A percentile compares a stretch with the other conserved stretches of the same genome.
Evolutionary conservation across 2,329 filamentous ascomycete genomes (phyloP).

Genomic region (Stagonosporopsis tanaceti): DNA sequence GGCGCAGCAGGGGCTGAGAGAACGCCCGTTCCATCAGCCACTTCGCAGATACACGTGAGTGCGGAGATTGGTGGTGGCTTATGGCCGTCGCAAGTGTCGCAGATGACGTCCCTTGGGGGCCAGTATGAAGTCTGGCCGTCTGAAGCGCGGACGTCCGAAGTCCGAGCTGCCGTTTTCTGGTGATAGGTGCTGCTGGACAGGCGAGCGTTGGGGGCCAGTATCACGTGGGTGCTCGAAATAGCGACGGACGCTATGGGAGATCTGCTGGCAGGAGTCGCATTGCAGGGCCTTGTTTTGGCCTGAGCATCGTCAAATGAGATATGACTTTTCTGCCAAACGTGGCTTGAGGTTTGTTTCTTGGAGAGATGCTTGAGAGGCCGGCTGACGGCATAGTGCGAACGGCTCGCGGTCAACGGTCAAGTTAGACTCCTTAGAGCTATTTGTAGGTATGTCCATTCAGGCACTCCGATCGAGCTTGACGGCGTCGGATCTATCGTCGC

Average conservation of each 20-base stretch:
- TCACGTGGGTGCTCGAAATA: slow-evolving; percentile 7
- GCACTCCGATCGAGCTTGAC: background rate
- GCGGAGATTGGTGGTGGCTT: slow-evolving; percentile 20
- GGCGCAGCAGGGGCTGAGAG: slow-evolving; percentile 24
- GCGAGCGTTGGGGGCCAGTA: slow-evolving; percentile 3
- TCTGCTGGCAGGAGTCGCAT: slow-evolving; percentile 24
- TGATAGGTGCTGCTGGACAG: background rate
- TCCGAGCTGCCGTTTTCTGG: background rate
- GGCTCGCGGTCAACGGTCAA: background rate
- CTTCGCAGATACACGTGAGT: slow-evolving; percentile 12
- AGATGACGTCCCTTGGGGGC: slow-evolving; percentile 1
- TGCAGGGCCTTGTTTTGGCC: slow-evolving; percentile 25
- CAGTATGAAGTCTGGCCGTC: slow-evolving; percentile 1
- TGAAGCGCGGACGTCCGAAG: background rate
- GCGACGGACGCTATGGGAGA: slow-evolving; percentile 28
- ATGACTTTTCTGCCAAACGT: slow-evolving; percentile 30
- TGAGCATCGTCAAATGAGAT: slow-evolving; percentile 17
- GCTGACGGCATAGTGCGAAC: background rate
- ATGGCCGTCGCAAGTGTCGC: background rate
- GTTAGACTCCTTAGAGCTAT: background rate
- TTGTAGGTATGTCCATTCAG: background rate
- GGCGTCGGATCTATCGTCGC: background rate
- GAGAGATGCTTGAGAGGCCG: background rate
- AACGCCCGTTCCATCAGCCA: slow-evolving; percentile 21
- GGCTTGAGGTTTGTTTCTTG: slow-evolving; percentile 4